Evolutionary conservation across 2,329 filamentous ascomycete species (phyloP).

Genomic region (Diaporthe caulivora): DNA sequence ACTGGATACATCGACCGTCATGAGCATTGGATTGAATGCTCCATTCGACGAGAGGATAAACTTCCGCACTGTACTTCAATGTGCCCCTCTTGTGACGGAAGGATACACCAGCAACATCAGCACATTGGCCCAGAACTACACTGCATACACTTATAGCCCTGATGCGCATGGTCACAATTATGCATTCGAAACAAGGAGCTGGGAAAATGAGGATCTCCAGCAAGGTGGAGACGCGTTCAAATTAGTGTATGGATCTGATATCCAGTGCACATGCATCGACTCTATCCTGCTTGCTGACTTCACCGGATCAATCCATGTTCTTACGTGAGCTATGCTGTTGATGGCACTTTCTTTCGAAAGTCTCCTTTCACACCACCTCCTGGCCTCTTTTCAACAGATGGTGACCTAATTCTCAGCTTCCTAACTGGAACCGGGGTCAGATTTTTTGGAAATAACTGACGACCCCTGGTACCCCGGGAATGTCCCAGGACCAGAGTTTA

Average conservation of each 20-base stretch:
- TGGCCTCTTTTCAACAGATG: not conserved
- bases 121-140: constrained; percentile 10
- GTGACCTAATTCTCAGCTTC: not conserved
- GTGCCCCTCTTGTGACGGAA: constrained; percentile 34
- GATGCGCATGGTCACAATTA: not conserved
- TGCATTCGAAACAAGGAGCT: not conserved
- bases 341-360: not conserved
- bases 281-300: not conserved
- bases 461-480: constrained; percentile 1
- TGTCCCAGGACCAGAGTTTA: no score
- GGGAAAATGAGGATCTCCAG: not conserved
- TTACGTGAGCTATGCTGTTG: no score
- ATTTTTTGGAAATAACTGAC: not conserved
- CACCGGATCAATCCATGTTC: not conserved
- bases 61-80: constrained; percentile 14
- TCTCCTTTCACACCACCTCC: not conserved
- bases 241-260: not conserved
- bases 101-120: constrained; percentile 20
- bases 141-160: constrained; percentile 33
- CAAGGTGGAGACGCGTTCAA: not conserved
- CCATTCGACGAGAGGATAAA: constrained; percentile 38
- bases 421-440: not conserved
- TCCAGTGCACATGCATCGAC: no score
- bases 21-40: constrained; percentile 42
- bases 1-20: constrained; percentile 41